Percentiles rank a stretch among this genome's conserved stretches.
phyloP scores from a whole-genome alignment of 495 filamentous ascomycete genomes.

The Bacidia rubella region DNA sequence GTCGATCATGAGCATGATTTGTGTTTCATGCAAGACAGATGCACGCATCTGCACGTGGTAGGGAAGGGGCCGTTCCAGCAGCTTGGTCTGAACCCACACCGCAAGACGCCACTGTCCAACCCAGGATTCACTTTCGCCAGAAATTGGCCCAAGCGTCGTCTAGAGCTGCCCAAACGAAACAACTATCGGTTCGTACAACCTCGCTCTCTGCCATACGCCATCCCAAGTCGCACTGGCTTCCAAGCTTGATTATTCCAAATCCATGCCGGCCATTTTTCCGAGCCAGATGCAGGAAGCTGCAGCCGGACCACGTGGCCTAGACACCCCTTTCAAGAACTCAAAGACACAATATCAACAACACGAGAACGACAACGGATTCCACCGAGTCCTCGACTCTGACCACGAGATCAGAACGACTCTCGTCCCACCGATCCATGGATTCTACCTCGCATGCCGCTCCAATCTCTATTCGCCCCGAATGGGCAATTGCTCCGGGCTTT shows the following conservation, averaged over 20 bases:
- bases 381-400: too few species aligned
- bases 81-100: conserved; percentile 3
- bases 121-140: not conserved
- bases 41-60: conserved; percentile 1
- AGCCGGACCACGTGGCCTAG: not conserved
- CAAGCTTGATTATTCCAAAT: too few species aligned
- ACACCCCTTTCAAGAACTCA: not conserved
- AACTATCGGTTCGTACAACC: too few species aligned
- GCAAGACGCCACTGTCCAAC: conserved; percentile 1
- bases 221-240: too few species aligned
- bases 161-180: not conserved
- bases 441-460: not conserved
- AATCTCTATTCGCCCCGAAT: too few species aligned
- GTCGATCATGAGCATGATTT: not conserved
- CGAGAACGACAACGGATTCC: too few species aligned
- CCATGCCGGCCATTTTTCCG: not conserved
- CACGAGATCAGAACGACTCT: not conserved
- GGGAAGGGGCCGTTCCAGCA: conserved; percentile 4
- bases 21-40: not conserved
- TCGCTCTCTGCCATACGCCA: too few species aligned
- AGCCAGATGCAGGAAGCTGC: not conserved
- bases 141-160: too few species aligned
- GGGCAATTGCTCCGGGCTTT: not conserved
- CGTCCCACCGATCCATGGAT: not conserved
- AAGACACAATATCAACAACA: too few species aligned